phyloP scores from a whole-genome alignment of 768 basidiomycete species.

The Tulasnella sp. region DNA sequence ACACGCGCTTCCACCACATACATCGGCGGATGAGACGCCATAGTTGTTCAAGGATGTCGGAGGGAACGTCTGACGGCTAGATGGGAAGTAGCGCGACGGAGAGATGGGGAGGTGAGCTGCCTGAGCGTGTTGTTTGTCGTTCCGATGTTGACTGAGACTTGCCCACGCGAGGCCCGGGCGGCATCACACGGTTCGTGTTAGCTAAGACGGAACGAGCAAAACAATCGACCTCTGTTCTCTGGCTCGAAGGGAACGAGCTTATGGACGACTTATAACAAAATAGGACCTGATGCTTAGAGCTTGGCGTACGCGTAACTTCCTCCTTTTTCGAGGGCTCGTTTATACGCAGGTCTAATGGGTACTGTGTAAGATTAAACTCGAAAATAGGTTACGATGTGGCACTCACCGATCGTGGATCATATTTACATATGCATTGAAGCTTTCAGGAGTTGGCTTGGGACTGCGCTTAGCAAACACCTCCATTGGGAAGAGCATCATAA shows the following conservation, averaged over 20 bases:
- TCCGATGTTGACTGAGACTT: not conserved
- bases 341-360: constrained; percentile 25
- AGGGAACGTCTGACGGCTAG: not conserved
- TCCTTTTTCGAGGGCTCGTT: constrained; percentile 24
- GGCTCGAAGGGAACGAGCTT: too few relatives aligned
- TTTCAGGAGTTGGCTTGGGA: not conserved
- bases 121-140: not conserved
- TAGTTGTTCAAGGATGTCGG: not conserved
- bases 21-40: not conserved
- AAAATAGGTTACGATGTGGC: constrained; percentile 16
- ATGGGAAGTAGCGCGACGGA: not conserved
- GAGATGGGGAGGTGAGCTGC: not conserved
- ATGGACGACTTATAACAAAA: too few relatives aligned
- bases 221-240: too few relatives aligned
- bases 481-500: constrained; percentile 33
- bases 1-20: not conserved
- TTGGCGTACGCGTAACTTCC: constrained; percentile 19
- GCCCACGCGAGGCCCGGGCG: not conserved
- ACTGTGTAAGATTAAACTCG: not conserved
- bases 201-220: not conserved
- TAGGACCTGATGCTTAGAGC: too few relatives aligned
- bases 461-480: constrained; percentile 18
- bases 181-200: not conserved
- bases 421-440: constrained; percentile 28
- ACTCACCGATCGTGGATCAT: constrained; percentile 31